Evolutionary conservation across 495 filamentous ascomycete genomes (phyloP), one percentile per base, ranked within the genome.

Genomic region (Cercophora scortea): DNA sequence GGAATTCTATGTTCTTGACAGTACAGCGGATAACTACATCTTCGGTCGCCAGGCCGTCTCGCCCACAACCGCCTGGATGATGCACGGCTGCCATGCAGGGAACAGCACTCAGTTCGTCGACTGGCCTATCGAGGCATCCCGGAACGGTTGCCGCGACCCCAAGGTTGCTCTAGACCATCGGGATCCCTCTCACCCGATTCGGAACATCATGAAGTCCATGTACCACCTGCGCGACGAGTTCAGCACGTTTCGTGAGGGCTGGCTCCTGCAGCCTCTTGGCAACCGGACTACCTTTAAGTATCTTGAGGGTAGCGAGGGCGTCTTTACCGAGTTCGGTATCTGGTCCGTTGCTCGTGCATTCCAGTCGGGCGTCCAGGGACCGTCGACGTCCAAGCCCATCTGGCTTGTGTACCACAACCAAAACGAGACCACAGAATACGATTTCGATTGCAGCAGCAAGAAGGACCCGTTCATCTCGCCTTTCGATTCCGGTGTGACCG

Each of bases 361-460:
- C 10, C 50, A 53, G 47, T 53, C 59, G 5, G 38, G 13, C 0
- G 84, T 86, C 13, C 79, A 80, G 57, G 86, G 82, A 53, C 65
- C 84, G 19, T 85, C 85, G 80, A 53, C 50, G 4, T 46, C 65
- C 77, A 38, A 63, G 25, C 56, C 59, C 68, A 72, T 87, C 6
- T 88, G 84, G 85, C 62, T 87, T 15, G 65, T 88, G 1, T 85
- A 85, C 55, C 75, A 79, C 17, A 88, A 88, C 58, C 72, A 79
- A 45, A 83, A 87, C 59, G 58, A 67, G 16, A 78, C 79, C 1
- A 74, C 75, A n/a, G 72, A 68, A 8, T 87, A 85, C 61, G 65
- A 69, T 3, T 86, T 86, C 51, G 73, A 86, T 51, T 87, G 85
- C 62, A 62, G 44, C 5, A 66, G 62, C 40, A 55, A 66, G n/a